Conservation (phyloP, 371 early-diverging fungal species). For the Thermomucor indicae-seudaticae region DNA sequence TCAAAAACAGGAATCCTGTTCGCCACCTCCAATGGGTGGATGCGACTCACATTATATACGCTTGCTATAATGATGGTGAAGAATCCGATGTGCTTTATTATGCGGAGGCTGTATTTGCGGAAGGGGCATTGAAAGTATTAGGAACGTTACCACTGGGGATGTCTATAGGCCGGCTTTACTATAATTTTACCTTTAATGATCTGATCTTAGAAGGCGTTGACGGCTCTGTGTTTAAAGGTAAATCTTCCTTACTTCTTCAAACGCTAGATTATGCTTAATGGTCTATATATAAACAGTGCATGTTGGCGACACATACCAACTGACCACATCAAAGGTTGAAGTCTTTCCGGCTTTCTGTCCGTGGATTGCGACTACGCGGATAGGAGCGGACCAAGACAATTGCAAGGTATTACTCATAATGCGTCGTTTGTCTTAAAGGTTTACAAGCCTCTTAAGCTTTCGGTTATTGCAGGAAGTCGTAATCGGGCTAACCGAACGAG, state of each 20-base stretch:
- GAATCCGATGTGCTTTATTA: conserved; percentile 22
- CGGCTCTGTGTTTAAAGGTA: conserved; percentile 42
- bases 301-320: no score
- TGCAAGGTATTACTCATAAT: not conserved
- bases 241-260: no score
- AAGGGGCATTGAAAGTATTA: conserved; percentile 1
- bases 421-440: no score
- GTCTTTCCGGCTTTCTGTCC: conserved; percentile 44
- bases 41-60: conserved; percentile 20
- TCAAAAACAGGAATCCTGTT: conserved; percentile 1
- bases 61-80: conserved; percentile 26
- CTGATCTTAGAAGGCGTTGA: conserved; percentile 43
- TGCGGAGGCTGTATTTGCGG: conserved; percentile 7
- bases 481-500: conserved; percentile 75
- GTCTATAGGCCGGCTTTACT: conserved; percentile 22
- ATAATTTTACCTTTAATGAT: conserved; percentile 23
- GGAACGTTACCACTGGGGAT: conserved; percentile 13
- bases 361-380: conserved; percentile 62
- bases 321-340: no score
- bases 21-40: conserved; percentile 36
- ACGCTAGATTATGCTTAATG: no score
- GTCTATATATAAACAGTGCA: no score
- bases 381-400: conserved; percentile 21
- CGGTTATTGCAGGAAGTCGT: conserved; percentile 29
- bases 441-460: not conserved